Evolutionary conservation across 2,329 filamentous ascomycete genomes (phyloP).

Genomic region (Aspergillus aculeatus): DNA sequence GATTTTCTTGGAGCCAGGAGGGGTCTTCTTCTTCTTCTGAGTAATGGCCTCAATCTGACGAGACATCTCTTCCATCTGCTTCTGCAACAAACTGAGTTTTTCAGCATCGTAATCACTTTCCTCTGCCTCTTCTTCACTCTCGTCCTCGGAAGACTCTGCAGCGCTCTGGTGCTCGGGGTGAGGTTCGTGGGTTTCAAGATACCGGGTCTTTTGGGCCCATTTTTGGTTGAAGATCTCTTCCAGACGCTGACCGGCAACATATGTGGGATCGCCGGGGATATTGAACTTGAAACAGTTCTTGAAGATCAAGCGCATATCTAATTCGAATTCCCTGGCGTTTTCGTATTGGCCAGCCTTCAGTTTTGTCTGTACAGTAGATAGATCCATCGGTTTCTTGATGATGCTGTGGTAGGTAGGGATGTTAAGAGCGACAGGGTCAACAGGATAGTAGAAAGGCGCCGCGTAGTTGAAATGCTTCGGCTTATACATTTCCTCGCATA

Average conservation of each 20-base stretch:
- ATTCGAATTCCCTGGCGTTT: conserved; percentile 80
- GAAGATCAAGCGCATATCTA: conserved; percentile 78
- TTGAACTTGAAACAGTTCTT: conserved; percentile 94
- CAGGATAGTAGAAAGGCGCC: conserved; percentile 74
- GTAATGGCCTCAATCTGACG: conserved; percentile 59
- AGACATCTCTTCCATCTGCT: conserved; percentile 72
- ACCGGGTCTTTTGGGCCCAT: conserved; percentile 76
- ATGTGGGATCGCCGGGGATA: conserved; percentile 70
- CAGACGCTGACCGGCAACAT: conserved; percentile 67
- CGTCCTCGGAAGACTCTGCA: conserved; percentile 64
- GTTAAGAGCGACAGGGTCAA: conserved; percentile 89
- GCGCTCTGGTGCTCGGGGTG: conserved; percentile 63
- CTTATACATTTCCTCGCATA: conserved; percentile 75
- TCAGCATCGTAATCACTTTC: conserved; percentile 63
- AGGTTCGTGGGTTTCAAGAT: conserved; percentile 73
- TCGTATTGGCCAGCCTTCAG: conserved; percentile 76
- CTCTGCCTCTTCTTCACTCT: conserved; percentile 70
- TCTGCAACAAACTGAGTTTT: conserved; percentile 65
- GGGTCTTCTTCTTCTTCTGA: conserved; percentile 61
- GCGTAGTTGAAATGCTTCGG: conserved; percentile 67
- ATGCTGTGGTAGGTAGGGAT: conserved; percentile 91
- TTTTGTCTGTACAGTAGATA: conserved; percentile 76
- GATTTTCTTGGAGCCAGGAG: conserved; percentile 53
- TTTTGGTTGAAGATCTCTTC: conserved; percentile 72
- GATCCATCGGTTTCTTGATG: conserved; percentile 96